These are phyloP conservation scores for Kwoniella newhampshirensis DNA, from an alignment of 768 basidiomycete species.

Conservation along the genomic window DNA sequence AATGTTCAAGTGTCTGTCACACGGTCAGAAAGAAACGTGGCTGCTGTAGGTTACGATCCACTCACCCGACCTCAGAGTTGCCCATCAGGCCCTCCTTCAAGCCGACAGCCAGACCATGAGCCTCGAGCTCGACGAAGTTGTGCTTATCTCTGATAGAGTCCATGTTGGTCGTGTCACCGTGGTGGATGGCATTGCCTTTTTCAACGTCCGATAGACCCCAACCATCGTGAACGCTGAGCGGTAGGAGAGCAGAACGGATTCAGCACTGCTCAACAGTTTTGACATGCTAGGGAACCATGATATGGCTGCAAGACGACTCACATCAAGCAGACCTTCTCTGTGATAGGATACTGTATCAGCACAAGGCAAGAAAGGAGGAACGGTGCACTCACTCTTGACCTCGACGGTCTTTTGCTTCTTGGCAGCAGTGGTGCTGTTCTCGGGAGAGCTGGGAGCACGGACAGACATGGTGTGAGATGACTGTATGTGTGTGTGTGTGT, in stretches of 20 bases:
- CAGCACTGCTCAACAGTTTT: too few species aligned
- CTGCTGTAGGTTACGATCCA: constrained; percentile 10
- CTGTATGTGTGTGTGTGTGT: too few species aligned
- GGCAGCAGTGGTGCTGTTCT: constrained; percentile 26
- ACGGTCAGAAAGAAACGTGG: not conserved
- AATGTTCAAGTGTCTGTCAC: constrained; percentile 79
- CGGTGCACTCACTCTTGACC: constrained; percentile 42
- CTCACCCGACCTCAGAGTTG: constrained; percentile 94
- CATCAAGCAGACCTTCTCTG: constrained; percentile 87
- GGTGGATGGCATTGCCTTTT: constrained; percentile 85
- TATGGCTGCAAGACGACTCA: constrained; percentile 55
- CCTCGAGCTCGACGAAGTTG: constrained; percentile 68
- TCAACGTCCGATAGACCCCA: constrained; percentile 74
- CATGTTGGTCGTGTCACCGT: constrained; percentile 83
- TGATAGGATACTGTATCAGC: not conserved
- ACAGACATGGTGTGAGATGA: constrained; percentile 22
- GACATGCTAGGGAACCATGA: too few species aligned
- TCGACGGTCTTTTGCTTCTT: constrained; percentile 51
- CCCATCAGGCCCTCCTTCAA: constrained; percentile 94
- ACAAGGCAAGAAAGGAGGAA: not conserved
- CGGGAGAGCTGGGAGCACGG: constrained; percentile 31
- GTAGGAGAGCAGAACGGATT: not conserved
- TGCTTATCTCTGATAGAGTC: constrained; percentile 77
- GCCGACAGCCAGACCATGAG: constrained; percentile 89
- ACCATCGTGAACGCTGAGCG: constrained; percentile 78